Percentiles rank a stretch among this genome's conserved stretches.
Evolutionary conservation across 2,329 filamentous ascomycete genomes (phyloP).

Genomic region (Alternaria dauci): DNA sequence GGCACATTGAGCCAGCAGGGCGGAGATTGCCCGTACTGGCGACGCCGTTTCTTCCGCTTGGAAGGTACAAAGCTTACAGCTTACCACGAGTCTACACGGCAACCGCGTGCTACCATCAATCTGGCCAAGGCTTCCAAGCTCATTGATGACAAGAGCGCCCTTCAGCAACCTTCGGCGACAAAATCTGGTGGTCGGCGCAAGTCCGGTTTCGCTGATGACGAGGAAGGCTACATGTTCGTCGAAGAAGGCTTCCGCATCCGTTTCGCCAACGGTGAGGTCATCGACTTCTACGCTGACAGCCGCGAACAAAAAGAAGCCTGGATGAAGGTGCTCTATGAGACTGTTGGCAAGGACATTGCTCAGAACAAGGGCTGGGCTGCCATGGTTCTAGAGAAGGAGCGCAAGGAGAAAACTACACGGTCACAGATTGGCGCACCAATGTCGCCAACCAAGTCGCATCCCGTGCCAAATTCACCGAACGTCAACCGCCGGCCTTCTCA

Average conservation of each 20-base stretch:
- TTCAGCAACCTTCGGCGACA: conserved; percentile 81
- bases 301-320: conserved; percentile 88
- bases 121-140: conserved; percentile 89
- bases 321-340: conserved; percentile 87
- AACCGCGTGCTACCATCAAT: conserved; percentile 96
- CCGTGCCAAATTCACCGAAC: conserved; percentile 23
- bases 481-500: conserved; percentile 30
- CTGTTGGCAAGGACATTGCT: conserved; percentile 65
- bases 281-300: conserved; percentile 97
- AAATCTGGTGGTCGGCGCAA: conserved; percentile 83
- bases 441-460: conserved; percentile 28
- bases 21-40: conserved; percentile 99
- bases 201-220: conserved; percentile 95
- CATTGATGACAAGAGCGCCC: conserved; percentile 86
- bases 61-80: conserved; percentile 90
- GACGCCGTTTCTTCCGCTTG: conserved; percentile 95
- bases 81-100: conserved; percentile 93
- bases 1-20: conserved; percentile 95
- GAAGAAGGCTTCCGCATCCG: conserved; percentile 99
- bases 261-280: conserved; percentile 97
- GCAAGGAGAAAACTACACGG: conserved; percentile 41
- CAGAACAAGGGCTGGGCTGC: conserved; percentile 68
- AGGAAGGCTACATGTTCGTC: conserved; percentile 99
- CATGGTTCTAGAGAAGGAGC: conserved; percentile 62
- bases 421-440: conserved; percentile 32